Conservation (phyloP, 1,284 basidiomycete species). For the Cutaneotrichosporon sp. region DNA sequence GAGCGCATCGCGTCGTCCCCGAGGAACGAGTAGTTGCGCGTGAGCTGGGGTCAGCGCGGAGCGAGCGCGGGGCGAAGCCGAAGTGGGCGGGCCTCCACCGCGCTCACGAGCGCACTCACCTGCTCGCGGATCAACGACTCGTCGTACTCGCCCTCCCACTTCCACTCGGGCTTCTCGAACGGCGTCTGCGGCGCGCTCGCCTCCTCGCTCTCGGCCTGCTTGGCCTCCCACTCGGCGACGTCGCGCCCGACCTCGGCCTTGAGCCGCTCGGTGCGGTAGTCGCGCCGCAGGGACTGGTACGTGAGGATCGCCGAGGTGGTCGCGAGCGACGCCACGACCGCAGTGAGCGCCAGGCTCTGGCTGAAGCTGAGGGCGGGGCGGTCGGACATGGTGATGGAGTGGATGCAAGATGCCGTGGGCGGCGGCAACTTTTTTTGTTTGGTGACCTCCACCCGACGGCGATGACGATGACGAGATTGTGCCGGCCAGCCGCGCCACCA, state of each 20-base stretch:
- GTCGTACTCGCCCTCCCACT: slow-evolving; percentile 60
- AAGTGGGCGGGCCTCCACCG: no score
- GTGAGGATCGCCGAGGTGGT: slow-evolving; percentile 49
- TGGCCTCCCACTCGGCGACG: slow-evolving; percentile 47
- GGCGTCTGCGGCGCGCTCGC: slow-evolving; percentile 8
- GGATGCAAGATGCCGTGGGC: neutral
- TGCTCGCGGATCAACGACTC: slow-evolving; percentile 74
- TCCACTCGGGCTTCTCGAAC: slow-evolving; percentile 17
- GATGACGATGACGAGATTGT: neutral
- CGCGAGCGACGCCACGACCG: slow-evolving; percentile 42
- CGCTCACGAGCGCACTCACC: slow-evolving; percentile 46
- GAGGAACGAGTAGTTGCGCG: slow-evolving; percentile 93
- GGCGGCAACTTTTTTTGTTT: slow-evolving; percentile 1
- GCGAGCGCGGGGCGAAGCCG: neutral
- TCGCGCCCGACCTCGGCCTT: slow-evolving; percentile 52
- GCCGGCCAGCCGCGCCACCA: no score
- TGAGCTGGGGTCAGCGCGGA: slow-evolving; percentile 62
- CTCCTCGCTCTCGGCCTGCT: slow-evolving; percentile 6
- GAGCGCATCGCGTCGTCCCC: slow-evolving; percentile 85
- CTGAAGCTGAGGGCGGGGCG: slow-evolving; percentile 7
- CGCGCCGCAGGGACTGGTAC: slow-evolving; percentile 50
- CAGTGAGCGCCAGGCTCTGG: slow-evolving; percentile 48
- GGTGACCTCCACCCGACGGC: neutral
- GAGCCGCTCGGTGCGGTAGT: slow-evolving; percentile 46
- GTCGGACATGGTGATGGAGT: neutral